Percentiles rank a stretch among this genome's conserved stretches.
Evolutionary conservation across 441 rosid genomes (phyloP).

Genomic region (Populus tomentosa): DNA sequence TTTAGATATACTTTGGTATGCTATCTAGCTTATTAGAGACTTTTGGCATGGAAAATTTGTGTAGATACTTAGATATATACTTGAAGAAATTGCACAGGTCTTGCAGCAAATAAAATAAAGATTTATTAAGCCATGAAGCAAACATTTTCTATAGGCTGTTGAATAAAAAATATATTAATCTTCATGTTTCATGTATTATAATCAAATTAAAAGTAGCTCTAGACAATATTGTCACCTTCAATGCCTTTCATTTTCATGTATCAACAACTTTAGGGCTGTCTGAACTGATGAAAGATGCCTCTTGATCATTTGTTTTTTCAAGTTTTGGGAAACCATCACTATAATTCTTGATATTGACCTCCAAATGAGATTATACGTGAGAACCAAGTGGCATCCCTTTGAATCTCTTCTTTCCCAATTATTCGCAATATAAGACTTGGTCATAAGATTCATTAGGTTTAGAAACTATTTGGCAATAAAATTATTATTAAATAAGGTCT

Average conservation of each 20-base stretch:
- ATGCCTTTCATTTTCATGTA: neutral
- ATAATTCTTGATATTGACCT: constrained; percentile 3
- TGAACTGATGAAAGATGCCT: neutral
- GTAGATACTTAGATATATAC: neutral
- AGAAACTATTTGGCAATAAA: too few species aligned
- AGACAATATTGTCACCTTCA: neutral
- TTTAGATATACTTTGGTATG: too few species aligned
- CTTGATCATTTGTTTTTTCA: neutral
- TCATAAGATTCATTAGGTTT: too few species aligned
- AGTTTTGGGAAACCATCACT: neutral
- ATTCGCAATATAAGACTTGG: too few species aligned
- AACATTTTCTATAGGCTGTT: neutral
- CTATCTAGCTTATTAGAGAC: neutral
- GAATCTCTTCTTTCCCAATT: neutral
- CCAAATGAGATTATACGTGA: neutral
- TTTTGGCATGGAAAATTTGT: neutral
- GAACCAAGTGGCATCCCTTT: neutral
- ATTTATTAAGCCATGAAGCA: neutral
- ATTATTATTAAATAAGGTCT: accelerated
- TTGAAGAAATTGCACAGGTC: neutral
- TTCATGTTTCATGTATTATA: neutral
- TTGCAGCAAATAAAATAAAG: too few species aligned
- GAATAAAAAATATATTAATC: neutral
- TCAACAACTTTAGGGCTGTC: neutral
- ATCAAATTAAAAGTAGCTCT: neutral